A percentile compares a stretch with the other conserved stretches of the same genome.
These are phyloP conservation scores for Boletus speciosus DNA, from an alignment of 768 basidiomycete species.

Conservation along the genomic window DNA sequence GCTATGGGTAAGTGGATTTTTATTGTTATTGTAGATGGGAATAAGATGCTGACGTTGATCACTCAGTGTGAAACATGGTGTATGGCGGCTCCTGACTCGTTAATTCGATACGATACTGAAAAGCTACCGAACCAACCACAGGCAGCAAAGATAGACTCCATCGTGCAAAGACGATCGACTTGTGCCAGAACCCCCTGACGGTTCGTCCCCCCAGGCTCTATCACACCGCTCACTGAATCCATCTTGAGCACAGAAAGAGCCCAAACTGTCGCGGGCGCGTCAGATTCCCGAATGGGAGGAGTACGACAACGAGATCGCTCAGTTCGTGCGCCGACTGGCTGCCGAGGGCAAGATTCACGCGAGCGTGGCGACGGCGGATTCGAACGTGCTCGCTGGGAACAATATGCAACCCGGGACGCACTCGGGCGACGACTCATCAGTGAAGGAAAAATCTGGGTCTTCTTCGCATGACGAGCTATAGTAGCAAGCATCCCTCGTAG, in stretches of 20 bases:
- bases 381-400: slow-evolving; percentile 59
- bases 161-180: slow-evolving; percentile 85
- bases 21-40: not conserved
- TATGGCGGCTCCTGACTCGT: slow-evolving; percentile 34
- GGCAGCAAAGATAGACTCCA: slow-evolving; percentile 81
- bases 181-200: slow-evolving; percentile 95
- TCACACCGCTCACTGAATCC: slow-evolving; percentile 1
- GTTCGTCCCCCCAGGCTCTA: slow-evolving; percentile 40
- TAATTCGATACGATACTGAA: not conserved
- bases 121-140: slow-evolving; percentile 23
- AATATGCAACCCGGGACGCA: slow-evolving; percentile 29
- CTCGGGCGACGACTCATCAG: not conserved
- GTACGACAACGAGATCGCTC: slow-evolving; percentile 88
- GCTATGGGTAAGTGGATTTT: slow-evolving; percentile 73
- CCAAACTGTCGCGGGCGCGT: slow-evolving; percentile 87
- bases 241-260: slow-evolving; percentile 74
- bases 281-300: slow-evolving; percentile 98
- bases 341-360: slow-evolving; percentile 67
- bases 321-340: slow-evolving; percentile 70
- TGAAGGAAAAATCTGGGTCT: not conserved
- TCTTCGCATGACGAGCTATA: slow-evolving; percentile 21
- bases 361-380: slow-evolving; percentile 63
- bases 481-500: not conserved
- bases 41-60: slow-evolving; percentile 2
- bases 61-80: slow-evolving; percentile 97